phyloP scores from a whole-genome alignment of 768 basidiomycete genomes.

The Steccherinum ochraceum region DNA sequence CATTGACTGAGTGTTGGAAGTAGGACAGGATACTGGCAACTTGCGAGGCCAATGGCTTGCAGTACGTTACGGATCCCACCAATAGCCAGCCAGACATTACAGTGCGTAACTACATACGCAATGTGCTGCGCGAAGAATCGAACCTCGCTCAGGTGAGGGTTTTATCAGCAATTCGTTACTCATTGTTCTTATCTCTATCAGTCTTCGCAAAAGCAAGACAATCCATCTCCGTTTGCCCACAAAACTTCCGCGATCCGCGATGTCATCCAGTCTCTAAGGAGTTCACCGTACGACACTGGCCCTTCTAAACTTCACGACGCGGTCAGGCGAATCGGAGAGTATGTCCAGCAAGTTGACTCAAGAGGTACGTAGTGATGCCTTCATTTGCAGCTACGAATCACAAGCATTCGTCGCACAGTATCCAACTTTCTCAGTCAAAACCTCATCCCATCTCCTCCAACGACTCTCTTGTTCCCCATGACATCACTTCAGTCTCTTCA shows the following conservation, averaged over 20 bases:
- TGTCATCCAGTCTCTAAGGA: background rate
- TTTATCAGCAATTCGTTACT: too few species aligned
- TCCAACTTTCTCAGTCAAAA: conserved; percentile 11
- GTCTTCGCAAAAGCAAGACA: too few species aligned
- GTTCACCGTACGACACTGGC: background rate
- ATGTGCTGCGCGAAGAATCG: conserved; percentile 16
- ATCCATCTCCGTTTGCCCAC: too few species aligned
- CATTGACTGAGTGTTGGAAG: conserved; percentile 1
- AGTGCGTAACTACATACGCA: conserved; percentile 67
- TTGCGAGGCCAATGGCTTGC: conserved; percentile 53
- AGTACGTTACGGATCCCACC: conserved; percentile 61
- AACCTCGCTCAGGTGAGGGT: too few species aligned
- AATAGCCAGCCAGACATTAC: conserved; percentile 74
- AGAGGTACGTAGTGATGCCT: background rate
- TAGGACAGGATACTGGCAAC: conserved; percentile 80
- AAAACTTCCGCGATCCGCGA: too few species aligned
- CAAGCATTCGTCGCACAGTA: conserved; percentile 4
- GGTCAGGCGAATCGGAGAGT: background rate
- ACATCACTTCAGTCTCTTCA: conserved; percentile 7
- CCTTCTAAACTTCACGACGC: background rate
- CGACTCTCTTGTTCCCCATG: conserved; percentile 23
- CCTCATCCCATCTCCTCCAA: conserved; percentile 16
- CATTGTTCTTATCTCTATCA: too few species aligned
- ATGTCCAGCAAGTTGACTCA: background rate
- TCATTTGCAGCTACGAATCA: conserved; percentile 4